phyloP scores from a whole-genome alignment of 768 basidiomycete species.

The Pholiota molesta region DNA sequence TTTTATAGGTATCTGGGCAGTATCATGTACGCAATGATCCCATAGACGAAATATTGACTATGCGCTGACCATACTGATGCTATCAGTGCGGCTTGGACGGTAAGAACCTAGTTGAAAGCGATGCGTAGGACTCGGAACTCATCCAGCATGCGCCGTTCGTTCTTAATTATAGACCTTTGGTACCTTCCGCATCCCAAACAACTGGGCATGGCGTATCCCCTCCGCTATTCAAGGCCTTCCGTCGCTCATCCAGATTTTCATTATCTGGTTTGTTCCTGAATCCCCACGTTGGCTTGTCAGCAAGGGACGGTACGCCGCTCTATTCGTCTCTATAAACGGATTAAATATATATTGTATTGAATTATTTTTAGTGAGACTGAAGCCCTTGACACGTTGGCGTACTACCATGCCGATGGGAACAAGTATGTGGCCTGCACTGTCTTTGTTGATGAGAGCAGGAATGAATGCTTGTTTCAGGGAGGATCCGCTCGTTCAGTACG shows the following conservation, averaged over 20 bases:
- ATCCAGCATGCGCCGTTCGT: not conserved
- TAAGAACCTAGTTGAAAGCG: slow-evolving; percentile 10
- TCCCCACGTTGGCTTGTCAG: slow-evolving; percentile 74
- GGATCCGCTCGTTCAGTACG: slow-evolving; percentile 61
- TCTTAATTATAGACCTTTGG: slow-evolving; percentile 52
- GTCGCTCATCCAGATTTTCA: slow-evolving; percentile 56
- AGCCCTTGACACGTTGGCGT: slow-evolving; percentile 51
- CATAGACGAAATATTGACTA: not conserved
- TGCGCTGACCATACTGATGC: not conserved
- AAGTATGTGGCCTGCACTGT: slow-evolving; percentile 17
- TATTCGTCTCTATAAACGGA: not conserved
- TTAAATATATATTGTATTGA: not conserved
- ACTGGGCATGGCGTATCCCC: slow-evolving; percentile 77
- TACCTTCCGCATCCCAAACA: slow-evolving; percentile 58
- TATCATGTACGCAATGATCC: slow-evolving; percentile 51
- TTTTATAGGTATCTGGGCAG: slow-evolving; percentile 56
- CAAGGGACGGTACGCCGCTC: slow-evolving; percentile 47
- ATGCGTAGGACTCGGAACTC: not conserved
- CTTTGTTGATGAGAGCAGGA: not conserved
- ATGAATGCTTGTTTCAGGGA: slow-evolving; percentile 29
- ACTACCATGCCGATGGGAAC: slow-evolving; percentile 60
- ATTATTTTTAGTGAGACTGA: slow-evolving; percentile 38
- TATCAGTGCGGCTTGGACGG: slow-evolving; percentile 63
- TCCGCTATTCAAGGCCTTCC: slow-evolving; percentile 66
- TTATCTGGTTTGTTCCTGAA: slow-evolving; percentile 70